Percentiles rank a stretch among this genome's conserved stretches.
Evolutionary conservation across 345 rosid species (phyloP).

Genomic region (Eucalyptus guilfoylei): DNA sequence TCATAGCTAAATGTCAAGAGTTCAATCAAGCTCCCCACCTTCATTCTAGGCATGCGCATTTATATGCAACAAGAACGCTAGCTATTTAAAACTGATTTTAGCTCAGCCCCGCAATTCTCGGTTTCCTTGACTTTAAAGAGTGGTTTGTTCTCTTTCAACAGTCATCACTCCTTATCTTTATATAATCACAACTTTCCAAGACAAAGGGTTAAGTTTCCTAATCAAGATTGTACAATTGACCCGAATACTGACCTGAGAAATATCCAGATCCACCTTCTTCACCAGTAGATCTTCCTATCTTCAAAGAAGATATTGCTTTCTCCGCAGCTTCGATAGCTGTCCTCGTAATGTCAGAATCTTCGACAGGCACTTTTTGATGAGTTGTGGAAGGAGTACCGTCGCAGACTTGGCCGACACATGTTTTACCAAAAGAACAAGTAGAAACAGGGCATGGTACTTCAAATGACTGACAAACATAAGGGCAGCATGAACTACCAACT

Average conservation of each 20-base stretch:
- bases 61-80: neutral
- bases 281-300: neutral
- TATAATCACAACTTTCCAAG: neutral
- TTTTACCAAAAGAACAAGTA: constrained; percentile 11
- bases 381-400: neutral
- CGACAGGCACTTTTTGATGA: neutral
- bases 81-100: neutral
- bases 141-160: neutral
- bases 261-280: constrained; percentile 14
- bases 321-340: constrained; percentile 44
- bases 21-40: neutral
- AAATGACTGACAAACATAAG: constrained; percentile 13
- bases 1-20: neutral
- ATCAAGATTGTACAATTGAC: neutral
- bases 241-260: neutral
- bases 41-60: neutral
- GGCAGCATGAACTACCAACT: constrained; percentile 20
- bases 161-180: neutral
- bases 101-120: neutral
- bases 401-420: neutral
- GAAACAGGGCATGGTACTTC: constrained; percentile 18
- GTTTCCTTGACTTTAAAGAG: neutral
- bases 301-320: constrained; percentile 40
- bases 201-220: neutral
- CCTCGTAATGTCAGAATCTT: constrained; percentile 17